Conservation (phyloP, 2,329 filamentous ascomycete genomes). For the Talaromyces sp. region DNA sequence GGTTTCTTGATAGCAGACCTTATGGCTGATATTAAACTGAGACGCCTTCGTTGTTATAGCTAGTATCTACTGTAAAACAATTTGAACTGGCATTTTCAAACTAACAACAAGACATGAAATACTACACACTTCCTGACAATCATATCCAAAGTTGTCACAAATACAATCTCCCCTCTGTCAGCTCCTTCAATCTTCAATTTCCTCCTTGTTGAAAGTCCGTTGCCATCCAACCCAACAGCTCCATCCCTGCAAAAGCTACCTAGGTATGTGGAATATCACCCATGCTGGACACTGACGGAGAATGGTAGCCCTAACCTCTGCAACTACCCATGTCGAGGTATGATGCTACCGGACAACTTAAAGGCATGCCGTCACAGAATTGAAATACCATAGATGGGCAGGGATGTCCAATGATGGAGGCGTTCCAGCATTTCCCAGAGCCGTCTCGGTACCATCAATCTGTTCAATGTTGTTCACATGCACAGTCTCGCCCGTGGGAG, state of each 20-base stretch:
- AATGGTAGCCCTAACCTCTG: not conserved
- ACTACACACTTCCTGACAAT: not conserved
- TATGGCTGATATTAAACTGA: not conserved
- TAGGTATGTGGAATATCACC: too few species aligned
- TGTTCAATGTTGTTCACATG: slow-evolving; percentile 34
- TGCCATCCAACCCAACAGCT: not conserved
- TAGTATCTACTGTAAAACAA: not conserved
- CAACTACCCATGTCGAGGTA: not conserved
- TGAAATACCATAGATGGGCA: slow-evolving; percentile 38
- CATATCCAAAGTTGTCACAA: not conserved
- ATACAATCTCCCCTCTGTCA: not conserved
- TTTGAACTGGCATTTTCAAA: not conserved
- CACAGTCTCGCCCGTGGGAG: slow-evolving; percentile 29
- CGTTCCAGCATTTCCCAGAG: slow-evolving; percentile 37
- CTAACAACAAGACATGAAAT: not conserved
- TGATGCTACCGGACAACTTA: not conserved
- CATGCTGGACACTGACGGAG: not conserved
- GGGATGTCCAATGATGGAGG: slow-evolving; percentile 23
- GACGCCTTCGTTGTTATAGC: not conserved
- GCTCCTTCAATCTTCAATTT: not conserved
- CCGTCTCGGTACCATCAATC: slow-evolving; percentile 34
- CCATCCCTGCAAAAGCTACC: not conserved
- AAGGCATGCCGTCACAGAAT: slow-evolving; percentile 2
- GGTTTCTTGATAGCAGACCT: too few species aligned
- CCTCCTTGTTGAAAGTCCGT: not conserved